Evolutionary conservation across 805 yeast species (phyloP).

Genomic region (Vanderwaltozyma yarrowii): DNA sequence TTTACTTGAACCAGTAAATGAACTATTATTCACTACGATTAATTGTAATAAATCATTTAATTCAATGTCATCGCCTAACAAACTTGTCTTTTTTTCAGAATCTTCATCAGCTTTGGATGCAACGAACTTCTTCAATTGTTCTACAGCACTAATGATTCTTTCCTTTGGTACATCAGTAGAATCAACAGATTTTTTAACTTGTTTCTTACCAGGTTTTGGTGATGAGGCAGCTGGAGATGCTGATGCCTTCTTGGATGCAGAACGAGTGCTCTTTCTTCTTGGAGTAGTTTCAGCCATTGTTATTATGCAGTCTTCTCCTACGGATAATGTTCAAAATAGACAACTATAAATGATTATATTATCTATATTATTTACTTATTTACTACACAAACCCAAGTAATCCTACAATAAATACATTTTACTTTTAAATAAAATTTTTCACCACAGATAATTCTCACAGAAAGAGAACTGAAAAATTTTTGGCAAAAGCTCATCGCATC

Average conservation of each 20-base stretch:
- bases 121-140: slow-evolving; percentile 50
- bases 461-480: no score
- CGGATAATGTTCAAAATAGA: no score
- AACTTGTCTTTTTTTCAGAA: slow-evolving; percentile 25
- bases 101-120: slow-evolving; percentile 7
- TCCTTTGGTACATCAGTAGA: slow-evolving; percentile 22
- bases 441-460: no score
- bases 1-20: slow-evolving; percentile 42
- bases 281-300: slow-evolving; percentile 3
- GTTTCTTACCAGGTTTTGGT: no score
- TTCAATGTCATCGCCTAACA: slow-evolving; percentile 43
- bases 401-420: no score
- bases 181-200: no score
- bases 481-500: no score
- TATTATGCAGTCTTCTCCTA: no score
- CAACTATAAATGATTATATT: no score
- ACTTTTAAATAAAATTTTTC: no score
- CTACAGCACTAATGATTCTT: slow-evolving; percentile 41
- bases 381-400: no score
- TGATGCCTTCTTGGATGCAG: slow-evolving; percentile 12
- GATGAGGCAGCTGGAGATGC: slow-evolving; percentile 7
- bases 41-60: slow-evolving; percentile 40
- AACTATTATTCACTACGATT: slow-evolving; percentile 56
- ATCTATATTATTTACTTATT: no score
- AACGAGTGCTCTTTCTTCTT: slow-evolving; percentile 1